These are phyloP conservation scores for Metschnikowia picachoensis DNA, from an alignment of 805 yeast species.

Conservation along the genomic window DNA sequence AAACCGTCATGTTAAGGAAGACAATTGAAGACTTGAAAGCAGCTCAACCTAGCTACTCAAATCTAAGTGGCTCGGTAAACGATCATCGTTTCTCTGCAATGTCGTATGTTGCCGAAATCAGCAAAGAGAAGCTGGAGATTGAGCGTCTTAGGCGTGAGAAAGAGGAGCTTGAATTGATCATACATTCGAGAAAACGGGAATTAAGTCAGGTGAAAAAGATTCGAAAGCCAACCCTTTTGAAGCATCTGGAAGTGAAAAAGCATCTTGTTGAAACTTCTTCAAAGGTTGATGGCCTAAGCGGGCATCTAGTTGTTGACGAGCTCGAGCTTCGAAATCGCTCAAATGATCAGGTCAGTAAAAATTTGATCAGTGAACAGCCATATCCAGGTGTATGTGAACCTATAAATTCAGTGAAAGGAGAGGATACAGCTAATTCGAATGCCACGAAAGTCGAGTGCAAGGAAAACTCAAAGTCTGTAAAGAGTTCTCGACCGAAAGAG, in stretches of 20 bases:
- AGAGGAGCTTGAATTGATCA: background rate
- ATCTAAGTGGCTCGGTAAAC: background rate
- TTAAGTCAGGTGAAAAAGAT: no score
- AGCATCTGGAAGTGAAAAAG: background rate
- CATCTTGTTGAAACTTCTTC: background rate
- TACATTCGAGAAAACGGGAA: background rate
- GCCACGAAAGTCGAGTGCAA: background rate
- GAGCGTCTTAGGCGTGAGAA: constrained; percentile 3
- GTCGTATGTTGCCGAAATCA: background rate
- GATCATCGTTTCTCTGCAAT: background rate
- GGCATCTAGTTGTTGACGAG: constrained; percentile 5
- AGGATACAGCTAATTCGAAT: background rate
- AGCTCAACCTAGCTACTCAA: background rate
- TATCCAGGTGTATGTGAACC: no score
- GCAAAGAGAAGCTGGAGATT: background rate
- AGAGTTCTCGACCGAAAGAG: background rate
- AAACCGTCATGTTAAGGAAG: constrained; percentile 24
- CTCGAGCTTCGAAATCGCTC: background rate
- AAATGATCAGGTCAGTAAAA: background rate
- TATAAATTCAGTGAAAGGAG: background rate
- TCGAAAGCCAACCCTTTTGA: no score
- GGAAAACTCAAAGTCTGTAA: background rate
- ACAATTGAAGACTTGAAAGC: constrained; percentile 20
- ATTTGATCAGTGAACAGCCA: background rate
- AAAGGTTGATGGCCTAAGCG: background rate